Base-by-base conservation (phyloP, 2,329 filamentous ascomycete genomes). In the Hirsutella minnesotensis region DNA sequence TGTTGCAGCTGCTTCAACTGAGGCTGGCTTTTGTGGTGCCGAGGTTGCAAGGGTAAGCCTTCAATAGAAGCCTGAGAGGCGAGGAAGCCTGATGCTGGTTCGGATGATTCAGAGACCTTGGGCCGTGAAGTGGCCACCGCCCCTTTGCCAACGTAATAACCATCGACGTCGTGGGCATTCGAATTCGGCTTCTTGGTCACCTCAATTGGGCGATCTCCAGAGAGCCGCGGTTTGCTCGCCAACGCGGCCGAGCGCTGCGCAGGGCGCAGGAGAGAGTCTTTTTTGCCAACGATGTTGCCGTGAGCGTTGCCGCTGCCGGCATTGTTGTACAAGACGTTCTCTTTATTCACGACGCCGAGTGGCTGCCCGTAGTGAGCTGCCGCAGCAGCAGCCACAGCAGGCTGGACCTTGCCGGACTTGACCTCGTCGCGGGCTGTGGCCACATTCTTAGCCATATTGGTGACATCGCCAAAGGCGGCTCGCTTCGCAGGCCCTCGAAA, bases 401-500 rank as follows among this genome's bases (percentile, higher is more conserved):
- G 40, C 37, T 56, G 45, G 30, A 49, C 49, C 47, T 68, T 69
- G 43, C 50, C 44, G 13, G 49, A 51, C 54, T 70, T 70, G 43
- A 48, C 54, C 24, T 61, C 51, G 40, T 65, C 55, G 21, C 57
- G 51, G 36, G 46, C 51, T 22, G 55, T 46, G 29, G 53, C 54
- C 30, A 51, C 49, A 38, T 60, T 58, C 47, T 66, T 65, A 34
- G 69, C 56, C 38, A 73, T 79, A 56, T 89, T 90, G 69, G 84
- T 92, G 47, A 92, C 75, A 59, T 94, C 88, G 40, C 77, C 84
- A 62, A 94, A 88, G 12, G 79, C 86, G 48, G 81, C 79, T 51
- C 88, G 80, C 67, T 89, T 92, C 43, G 80, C 70, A 44, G 76
- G 58, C 33, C 61, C 62, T 24, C 61, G 62, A 34, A 65, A 52